phyloP scores from a whole-genome alignment of 2,329 filamentous ascomycete genomes.

The Akanthomyces dipterigenus region DNA sequence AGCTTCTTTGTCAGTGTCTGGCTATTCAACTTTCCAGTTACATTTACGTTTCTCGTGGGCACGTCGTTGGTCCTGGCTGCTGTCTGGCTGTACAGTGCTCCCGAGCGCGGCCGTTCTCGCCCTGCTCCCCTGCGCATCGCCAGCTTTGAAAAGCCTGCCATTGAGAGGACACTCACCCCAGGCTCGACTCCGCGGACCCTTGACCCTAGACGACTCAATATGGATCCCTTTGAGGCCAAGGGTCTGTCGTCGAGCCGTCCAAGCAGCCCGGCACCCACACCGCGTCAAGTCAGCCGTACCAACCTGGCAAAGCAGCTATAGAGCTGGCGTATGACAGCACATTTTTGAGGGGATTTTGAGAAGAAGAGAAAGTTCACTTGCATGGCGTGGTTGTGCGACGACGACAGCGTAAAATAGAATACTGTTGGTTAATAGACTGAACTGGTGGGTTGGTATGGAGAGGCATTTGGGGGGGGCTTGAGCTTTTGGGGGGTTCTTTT shows the following conservation, averaged over 20 bases:
- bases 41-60: constrained; percentile 71
- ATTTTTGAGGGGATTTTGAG: not conserved
- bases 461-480: not conserved
- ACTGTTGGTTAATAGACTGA: not conserved
- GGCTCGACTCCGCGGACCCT: constrained; percentile 24
- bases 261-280: constrained; percentile 36
- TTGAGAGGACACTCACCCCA: constrained; percentile 41
- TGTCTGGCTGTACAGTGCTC: constrained; percentile 76
- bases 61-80: constrained; percentile 71
- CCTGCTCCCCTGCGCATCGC: constrained; percentile 63
- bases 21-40: constrained; percentile 76
- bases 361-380: not conserved
- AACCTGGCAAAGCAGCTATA: constrained; percentile 21
- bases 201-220: constrained; percentile 27
- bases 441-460: not conserved
- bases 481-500: not conserved
- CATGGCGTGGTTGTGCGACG: not conserved
- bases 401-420: not conserved
- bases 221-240: constrained; percentile 36
- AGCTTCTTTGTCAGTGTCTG: constrained; percentile 79
- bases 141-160: constrained; percentile 68
- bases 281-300: constrained; percentile 31
- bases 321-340: not conserved
- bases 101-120: constrained; percentile 48
- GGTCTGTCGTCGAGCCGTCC: constrained; percentile 40